Evolutionary conservation across 2,329 filamentous ascomycete species (phyloP).

Genomic region (Ophiocordyceps camponoti-saundersi): DNA sequence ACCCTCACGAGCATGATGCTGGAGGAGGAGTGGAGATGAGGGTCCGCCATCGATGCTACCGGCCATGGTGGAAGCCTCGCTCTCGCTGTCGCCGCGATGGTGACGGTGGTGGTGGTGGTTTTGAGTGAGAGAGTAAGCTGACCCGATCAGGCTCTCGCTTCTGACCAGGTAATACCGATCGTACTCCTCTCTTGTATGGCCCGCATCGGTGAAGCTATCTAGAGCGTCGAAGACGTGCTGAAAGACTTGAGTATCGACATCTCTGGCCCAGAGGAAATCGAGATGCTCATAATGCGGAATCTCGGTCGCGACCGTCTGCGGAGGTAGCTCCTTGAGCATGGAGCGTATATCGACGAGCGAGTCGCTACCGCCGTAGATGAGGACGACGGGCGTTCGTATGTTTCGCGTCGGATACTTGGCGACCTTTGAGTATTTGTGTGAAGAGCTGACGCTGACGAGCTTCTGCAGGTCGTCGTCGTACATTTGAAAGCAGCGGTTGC

Average conservation of each 20-base stretch:
- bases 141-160: conserved; percentile 30
- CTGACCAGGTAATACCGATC: conserved; percentile 36
- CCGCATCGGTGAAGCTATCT: conserved; percentile 46
- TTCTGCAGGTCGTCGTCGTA: conserved; percentile 88
- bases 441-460: conserved; percentile 51
- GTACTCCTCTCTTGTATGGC: conserved; percentile 43
- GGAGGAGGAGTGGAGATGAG: conserved; percentile 3
- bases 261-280: conserved; percentile 86
- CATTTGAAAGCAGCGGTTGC: conserved; percentile 93
- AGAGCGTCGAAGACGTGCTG: conserved; percentile 83
- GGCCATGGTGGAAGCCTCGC: conserved; percentile 16
- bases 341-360: conserved; percentile 85
- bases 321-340: conserved; percentile 79
- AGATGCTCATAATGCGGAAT: conserved; percentile 92
- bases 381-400: conserved; percentile 86
- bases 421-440: conserved; percentile 83
- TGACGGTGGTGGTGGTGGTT: conserved; percentile 8
- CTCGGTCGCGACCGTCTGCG: conserved; percentile 69
- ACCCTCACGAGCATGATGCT: conserved; percentile 13
- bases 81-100: conserved; percentile 15
- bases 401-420: conserved; percentile 93
- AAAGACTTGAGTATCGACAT: conserved; percentile 73
- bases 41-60: conserved; percentile 1
- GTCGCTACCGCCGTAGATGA: conserved; percentile 87
- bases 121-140: conserved; percentile 9